Conservation (phyloP, 2,329 filamentous ascomycete species). For the Monosporascus sp. region DNA sequence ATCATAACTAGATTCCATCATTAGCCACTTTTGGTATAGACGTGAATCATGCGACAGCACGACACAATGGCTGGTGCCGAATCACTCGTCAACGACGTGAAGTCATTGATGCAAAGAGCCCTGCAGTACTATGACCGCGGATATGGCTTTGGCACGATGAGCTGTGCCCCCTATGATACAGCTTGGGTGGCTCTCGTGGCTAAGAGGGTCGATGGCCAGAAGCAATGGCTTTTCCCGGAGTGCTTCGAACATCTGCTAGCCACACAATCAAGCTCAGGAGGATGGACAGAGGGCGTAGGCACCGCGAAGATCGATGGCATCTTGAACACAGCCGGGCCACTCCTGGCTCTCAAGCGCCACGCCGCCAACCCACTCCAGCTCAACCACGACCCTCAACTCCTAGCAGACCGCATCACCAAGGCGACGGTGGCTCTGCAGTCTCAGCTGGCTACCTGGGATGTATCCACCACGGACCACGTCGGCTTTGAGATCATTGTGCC, state of each 20-base stretch:
- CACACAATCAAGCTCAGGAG: slow-evolving; percentile 17
- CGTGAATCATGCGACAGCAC: no score
- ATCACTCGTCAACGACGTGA: slow-evolving; percentile 7
- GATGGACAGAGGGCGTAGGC: slow-evolving; percentile 24
- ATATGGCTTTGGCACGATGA: slow-evolving; percentile 19
- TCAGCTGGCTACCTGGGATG: not conserved
- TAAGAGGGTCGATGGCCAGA: slow-evolving; percentile 10
- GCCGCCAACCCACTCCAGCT: not conserved
- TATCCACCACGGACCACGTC: not conserved
- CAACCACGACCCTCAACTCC: not conserved
- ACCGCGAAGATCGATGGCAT: slow-evolving; percentile 26
- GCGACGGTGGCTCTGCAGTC: not conserved
- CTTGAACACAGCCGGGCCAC: slow-evolving; percentile 24
- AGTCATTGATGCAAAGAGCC: slow-evolving; percentile 10
- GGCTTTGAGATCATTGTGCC: not conserved
- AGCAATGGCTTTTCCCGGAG: slow-evolving; percentile 27
- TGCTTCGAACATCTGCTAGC: slow-evolving; percentile 24
- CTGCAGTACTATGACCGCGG: slow-evolving; percentile 3
- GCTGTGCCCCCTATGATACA: slow-evolving; percentile 26
- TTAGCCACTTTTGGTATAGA: no score
- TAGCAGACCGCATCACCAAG: not conserved
- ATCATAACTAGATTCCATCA: no score
- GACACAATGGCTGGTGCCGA: no score
- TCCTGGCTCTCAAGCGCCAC: not conserved
- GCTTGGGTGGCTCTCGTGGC: slow-evolving; percentile 29